Base-by-base conservation (phyloP, 2,329 filamentous ascomycete genomes). In the Penicillium corylophilum region DNA sequence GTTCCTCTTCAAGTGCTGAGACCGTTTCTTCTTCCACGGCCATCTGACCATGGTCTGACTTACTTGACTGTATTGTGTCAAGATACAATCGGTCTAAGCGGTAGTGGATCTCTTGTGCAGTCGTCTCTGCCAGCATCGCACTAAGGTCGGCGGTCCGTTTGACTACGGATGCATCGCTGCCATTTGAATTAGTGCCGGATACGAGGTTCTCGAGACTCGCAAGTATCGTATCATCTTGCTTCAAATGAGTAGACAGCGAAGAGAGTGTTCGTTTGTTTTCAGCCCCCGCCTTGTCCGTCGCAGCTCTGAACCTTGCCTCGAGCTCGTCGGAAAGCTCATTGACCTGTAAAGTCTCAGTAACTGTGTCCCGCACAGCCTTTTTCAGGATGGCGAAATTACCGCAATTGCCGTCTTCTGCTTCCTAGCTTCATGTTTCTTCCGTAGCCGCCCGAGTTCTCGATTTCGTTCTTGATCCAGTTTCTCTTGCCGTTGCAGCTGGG, bases 71-170 rank as follows among this genome's bases (percentile, higher is more conserved):
- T 8, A 69, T 53, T 10, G 43, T 56, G 54, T 74, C 70, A 18
- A 74, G 54, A 54, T 73, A 75, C 29, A 74, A 46, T 48, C 72
- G 67, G 57, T 75, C 72, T 10, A 75, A 64, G 23, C 71, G 72
- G 44, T 60, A 65, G 50, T 68, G 67, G 40, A 74, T 68, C 50
- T 73, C 71, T 52, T 72, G 70, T 1, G 69, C 64, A 23, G 63
- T 61, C 45, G 65, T 68, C 39, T 64, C 60, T 8, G 71, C 66
- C 16, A 74, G 62, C 15, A 62, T 51, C 4, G 54, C 51, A 36
- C 62, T 63, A 13, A 74, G 58, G n/a, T 66, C 56, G 8, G 51
- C 54, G 7, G 67, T 60, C 44, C 62, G 63, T 44, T 68, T 66
- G 18, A 65, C 53, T 8, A 62, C 60, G 15, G 61, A 58, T 16